phyloP scores from a whole-genome alignment of 371 early-diverging fungal species.

The Mortierella sp. region DNA sequence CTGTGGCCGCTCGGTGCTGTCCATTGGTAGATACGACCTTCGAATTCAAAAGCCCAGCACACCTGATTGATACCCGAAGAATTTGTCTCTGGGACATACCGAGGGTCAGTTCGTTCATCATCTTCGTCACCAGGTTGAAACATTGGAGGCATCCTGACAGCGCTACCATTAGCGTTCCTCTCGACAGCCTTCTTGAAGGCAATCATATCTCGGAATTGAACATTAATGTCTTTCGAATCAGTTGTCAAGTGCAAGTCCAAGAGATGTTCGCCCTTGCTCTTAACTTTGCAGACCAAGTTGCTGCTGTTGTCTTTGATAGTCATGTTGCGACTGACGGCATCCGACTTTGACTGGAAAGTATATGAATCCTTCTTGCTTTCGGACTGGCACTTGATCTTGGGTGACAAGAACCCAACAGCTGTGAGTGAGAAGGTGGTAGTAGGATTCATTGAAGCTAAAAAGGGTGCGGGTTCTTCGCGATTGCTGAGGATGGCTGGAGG shows the following conservation, averaged over 20 bases:
- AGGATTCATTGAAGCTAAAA: constrained; percentile 31
- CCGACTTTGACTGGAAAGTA: constrained; percentile 54
- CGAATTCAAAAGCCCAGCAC: constrained; percentile 57
- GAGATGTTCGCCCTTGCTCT: constrained; percentile 55
- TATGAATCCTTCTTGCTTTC: constrained; percentile 50
- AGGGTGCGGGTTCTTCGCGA: constrained; percentile 24
- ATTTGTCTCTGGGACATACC: constrained; percentile 2
- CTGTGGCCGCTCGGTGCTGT: constrained; percentile 35
- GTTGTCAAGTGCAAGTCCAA: constrained; percentile 54
- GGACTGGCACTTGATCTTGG: constrained; percentile 52
- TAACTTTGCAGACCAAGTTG: constrained; percentile 53
- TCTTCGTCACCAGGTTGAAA: constrained; percentile 42
- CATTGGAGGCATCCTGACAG: not conserved
- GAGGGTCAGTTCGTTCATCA: constrained; percentile 30
- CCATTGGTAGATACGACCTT: constrained; percentile 55
- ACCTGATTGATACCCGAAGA: not conserved
- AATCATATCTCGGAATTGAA: constrained; percentile 57
- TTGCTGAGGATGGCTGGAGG: constrained; percentile 27
- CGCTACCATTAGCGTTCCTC: constrained; percentile 25
- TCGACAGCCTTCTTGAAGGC: constrained; percentile 58
- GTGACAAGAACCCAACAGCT: constrained; percentile 41
- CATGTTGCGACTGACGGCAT: constrained; percentile 40
- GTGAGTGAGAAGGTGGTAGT: constrained; percentile 40
- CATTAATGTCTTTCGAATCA: constrained; percentile 54
- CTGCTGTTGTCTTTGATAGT: constrained; percentile 43